Base-by-base conservation (phyloP, 139 green algal genomes). In the Coccomyxa sp. region DNA sequence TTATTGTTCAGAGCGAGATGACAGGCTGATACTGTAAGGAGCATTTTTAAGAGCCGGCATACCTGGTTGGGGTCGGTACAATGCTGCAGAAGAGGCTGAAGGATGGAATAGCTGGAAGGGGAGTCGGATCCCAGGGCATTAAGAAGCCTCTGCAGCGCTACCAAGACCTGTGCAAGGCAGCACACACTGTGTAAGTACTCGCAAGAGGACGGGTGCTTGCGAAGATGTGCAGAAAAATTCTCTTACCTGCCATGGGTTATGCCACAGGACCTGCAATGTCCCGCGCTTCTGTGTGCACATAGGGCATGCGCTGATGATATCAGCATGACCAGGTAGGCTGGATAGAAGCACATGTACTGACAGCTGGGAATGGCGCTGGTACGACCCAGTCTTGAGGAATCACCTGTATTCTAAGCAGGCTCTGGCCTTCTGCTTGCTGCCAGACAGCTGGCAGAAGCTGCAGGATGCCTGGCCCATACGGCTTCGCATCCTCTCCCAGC, bases 371-470 rank as follows among this genome's bases (percentile, higher is more conserved):
- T 6, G 27, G 50, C 27, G 50, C 50, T 10, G 3, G 18, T 31
- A 64, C 5, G 50, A n/a, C 50, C 22, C 5, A 64, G 3, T 6
- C 5, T 5, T 18, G 22, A 64, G 22, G 50, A 18, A 64, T 64
- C 71, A 89, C 91, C 90, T 95, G 91, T 39, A 97, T 96, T 8
- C 91, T 85, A 70, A 97, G 87, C 34, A 97, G 83, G 81, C 82
- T 89, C 83, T 96, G 90, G 37, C 86, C 92, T 70, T 88, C 84
- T 18, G 85, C 85, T 35, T 77, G 55, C 40, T 89, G 55, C 92
- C 92, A 97, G 12, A 97, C 73, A 0, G 68, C 55, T n/a, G 92
- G 92, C 81, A 97, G 81, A 77, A 92, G 79, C 6, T 70, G 73
- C 69, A 93, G 82, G 39, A 97, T 82, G 77, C 76, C 83, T 8